Percentiles rank a stretch among this genome's conserved stretches.
Evolutionary conservation across 352 stramenopile genomes (phyloP).

Genomic region (Blastocystis sp.): DNA sequence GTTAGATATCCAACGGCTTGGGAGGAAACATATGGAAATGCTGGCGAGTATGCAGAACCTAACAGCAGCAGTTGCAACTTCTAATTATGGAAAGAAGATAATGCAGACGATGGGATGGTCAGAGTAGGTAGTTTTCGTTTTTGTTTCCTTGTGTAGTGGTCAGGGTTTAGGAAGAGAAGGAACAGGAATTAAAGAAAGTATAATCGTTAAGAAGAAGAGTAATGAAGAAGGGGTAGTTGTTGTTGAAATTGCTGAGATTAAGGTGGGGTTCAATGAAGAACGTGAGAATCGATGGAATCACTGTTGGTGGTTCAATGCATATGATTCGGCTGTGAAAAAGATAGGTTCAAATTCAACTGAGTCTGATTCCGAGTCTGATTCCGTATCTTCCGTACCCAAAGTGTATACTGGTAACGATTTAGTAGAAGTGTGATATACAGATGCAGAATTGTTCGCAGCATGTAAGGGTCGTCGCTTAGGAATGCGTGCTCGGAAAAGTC

Average conservation of each 20-base stretch:
- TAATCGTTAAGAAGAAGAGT: slow-evolving; percentile 50
- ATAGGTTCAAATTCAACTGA: neutral
- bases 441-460: slow-evolving; percentile 53
- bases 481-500: slow-evolving; percentile 24
- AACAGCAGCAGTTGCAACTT: neutral
- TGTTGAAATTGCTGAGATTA: neutral
- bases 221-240: slow-evolving; percentile 12
- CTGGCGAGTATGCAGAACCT: slow-evolving; percentile 34
- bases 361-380: slow-evolving; percentile 30
- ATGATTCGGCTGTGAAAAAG: slow-evolving; percentile 45
- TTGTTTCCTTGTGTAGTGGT: slow-evolving; percentile 5
- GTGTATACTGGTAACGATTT: slow-evolving; percentile 8
- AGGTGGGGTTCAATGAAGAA: slow-evolving; percentile 33
- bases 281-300: slow-evolving; percentile 22
- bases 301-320: slow-evolving; percentile 53
- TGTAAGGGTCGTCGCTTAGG: slow-evolving; percentile 42
- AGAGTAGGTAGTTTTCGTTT: neutral
- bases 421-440: neutral
- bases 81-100: slow-evolving; percentile 50
- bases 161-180: slow-evolving; percentile 34
- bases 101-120: slow-evolving; percentile 47
- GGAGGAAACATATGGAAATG: slow-evolving; percentile 23
- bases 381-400: neutral
- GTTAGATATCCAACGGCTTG: slow-evolving; percentile 53
- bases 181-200: slow-evolving; percentile 51